Evolutionary conservation across 2,329 filamentous ascomycete genomes (phyloP).

Genomic region (Pyrenophora seminiperda): DNA sequence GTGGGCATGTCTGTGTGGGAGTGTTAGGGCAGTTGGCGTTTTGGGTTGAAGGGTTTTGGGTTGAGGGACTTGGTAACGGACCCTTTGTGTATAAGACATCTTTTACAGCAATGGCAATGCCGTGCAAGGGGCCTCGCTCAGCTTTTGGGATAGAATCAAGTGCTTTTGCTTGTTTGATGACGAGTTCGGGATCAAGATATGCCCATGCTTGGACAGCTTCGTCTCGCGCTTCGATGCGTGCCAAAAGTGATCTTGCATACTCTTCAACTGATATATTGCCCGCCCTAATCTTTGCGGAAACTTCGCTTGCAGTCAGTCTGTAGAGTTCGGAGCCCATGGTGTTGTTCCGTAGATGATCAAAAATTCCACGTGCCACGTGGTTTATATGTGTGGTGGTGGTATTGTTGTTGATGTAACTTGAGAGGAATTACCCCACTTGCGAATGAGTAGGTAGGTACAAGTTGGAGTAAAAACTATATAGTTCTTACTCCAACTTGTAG

Average conservation of each 20-base stretch:
- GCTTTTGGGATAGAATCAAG: slow-evolving; percentile 57
- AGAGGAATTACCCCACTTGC: no score
- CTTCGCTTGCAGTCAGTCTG: slow-evolving; percentile 32
- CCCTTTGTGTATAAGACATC: slow-evolving; percentile 61
- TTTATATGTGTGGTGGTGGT: no score
- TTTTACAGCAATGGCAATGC: slow-evolving; percentile 64
- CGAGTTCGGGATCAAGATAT: slow-evolving; percentile 40
- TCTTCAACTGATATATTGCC: slow-evolving; percentile 35
- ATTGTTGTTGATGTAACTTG: no score
- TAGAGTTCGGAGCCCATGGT: slow-evolving; percentile 17
- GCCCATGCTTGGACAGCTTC: slow-evolving; percentile 38
- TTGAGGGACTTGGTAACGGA: no score
- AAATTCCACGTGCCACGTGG: no score
- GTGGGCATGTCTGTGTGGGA: slow-evolving; percentile 62
- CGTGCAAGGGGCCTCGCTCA: slow-evolving; percentile 62
- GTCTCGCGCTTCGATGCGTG: slow-evolving; percentile 35
- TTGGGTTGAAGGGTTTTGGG: no score
- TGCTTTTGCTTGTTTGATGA: slow-evolving; percentile 56
- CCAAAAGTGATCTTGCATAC: slow-evolving; percentile 37
- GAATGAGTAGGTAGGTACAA: no score
- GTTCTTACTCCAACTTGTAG: no score
- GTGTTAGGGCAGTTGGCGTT: no score
- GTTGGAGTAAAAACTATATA: no score
- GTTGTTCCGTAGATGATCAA: not conserved
- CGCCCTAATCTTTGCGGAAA: slow-evolving; percentile 28